These are phyloP conservation scores for Mycena albidolilacea DNA, from an alignment of 768 basidiomycete species.

Conservation along the genomic window DNA sequence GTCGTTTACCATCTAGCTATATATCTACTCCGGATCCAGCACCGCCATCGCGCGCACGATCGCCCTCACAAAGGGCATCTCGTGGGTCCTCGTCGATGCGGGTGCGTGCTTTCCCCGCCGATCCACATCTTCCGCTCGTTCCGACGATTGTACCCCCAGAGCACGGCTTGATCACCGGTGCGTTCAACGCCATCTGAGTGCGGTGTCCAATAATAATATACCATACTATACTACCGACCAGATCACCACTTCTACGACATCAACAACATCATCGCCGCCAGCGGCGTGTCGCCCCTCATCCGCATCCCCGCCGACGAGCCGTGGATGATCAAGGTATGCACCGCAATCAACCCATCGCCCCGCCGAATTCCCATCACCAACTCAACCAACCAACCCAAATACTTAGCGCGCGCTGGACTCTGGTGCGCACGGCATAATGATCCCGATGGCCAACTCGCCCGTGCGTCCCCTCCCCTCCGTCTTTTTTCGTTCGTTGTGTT, in stretches of 20 bases:
- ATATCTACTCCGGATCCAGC: conserved; percentile 19
- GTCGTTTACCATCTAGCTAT: not conserved
- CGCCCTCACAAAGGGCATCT: conserved; percentile 40
- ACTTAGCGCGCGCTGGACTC: conserved; percentile 64
- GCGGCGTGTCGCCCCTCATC: conserved; percentile 60
- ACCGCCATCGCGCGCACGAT: conserved; percentile 43
- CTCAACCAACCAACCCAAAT: no score
- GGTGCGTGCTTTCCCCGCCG: conserved; percentile 22
- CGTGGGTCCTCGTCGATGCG: conserved; percentile 44
- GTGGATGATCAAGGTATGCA: conserved; percentile 67
- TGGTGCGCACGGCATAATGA: conserved; percentile 59
- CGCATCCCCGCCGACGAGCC: conserved; percentile 64
- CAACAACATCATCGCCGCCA: conserved; percentile 52
- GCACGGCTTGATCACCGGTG: conserved; percentile 33
- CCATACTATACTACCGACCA: not conserved
- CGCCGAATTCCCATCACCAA: no score
- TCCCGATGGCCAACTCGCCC: conserved; percentile 43
- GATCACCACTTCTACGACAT: conserved; percentile 45
- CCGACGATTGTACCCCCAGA: conserved; percentile 6
- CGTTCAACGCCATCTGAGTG: not conserved
- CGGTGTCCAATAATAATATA: not conserved
- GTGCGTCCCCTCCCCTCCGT: conserved; percentile 28
- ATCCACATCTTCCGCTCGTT: not conserved
- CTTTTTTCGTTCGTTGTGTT: not conserved
- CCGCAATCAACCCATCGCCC: no score